These are phyloP conservation scores for Lachnellula suecica DNA, from an alignment of 2,329 filamentous ascomycete genomes.

Conservation along the genomic window DNA sequence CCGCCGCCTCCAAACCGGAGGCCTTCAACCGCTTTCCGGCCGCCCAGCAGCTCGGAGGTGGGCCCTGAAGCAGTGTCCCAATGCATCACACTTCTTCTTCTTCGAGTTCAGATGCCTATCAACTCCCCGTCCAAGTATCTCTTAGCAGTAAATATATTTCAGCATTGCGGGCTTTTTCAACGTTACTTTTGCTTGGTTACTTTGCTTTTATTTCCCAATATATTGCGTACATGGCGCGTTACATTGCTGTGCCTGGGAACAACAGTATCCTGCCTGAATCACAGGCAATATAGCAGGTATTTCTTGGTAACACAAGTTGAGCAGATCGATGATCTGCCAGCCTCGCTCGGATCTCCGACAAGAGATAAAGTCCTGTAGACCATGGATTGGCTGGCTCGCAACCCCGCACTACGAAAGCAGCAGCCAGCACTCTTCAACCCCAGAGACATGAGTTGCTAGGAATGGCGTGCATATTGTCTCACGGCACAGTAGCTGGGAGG, in stretches of 20 bases:
- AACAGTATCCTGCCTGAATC: background rate
- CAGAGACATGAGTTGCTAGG: background rate
- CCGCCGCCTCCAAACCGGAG: background rate
- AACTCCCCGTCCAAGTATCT: background rate
- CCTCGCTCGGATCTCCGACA: too few relatives aligned
- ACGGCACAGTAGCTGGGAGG: background rate
- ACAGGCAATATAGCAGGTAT: background rate
- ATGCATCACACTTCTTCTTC: background rate
- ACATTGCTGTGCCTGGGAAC: background rate
- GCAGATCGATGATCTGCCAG: background rate
- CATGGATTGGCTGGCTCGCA: too few relatives aligned
- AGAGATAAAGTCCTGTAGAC: too few relatives aligned
- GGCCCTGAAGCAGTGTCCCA: background rate
- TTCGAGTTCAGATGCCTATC: background rate
- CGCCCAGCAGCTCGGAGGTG: slow-evolving; percentile 1
- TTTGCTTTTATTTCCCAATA: background rate
- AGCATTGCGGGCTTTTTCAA: background rate
- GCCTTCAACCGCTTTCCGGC: background rate
- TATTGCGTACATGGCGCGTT: background rate
- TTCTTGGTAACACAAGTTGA: background rate
- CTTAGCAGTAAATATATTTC: background rate
- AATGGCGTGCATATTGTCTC: background rate
- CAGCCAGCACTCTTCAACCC: background rate
- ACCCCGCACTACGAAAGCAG: background rate
- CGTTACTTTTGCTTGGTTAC: background rate